Evolutionary conservation across 2,329 filamentous ascomycete genomes (phyloP).

Genomic region (Ascochyta rabiei): DNA sequence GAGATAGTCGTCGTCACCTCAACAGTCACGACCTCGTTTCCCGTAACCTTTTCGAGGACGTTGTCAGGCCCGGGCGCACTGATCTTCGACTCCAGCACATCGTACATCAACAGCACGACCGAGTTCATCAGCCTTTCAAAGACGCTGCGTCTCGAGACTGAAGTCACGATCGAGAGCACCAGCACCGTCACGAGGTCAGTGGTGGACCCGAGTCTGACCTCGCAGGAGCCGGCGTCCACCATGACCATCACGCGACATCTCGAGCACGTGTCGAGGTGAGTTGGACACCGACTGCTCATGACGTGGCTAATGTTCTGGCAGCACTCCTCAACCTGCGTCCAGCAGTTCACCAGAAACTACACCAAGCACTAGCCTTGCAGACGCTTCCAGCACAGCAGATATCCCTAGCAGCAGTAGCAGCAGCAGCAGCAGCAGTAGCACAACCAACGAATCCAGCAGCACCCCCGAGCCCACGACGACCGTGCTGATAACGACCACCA

Average conservation of each 20-base stretch:
- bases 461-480: constrained; percentile 2
- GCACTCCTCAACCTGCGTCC: not conserved
- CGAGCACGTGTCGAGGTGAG: constrained; percentile 1
- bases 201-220: not conserved
- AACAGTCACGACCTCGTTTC: constrained; percentile 43
- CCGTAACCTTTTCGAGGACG: constrained; percentile 50
- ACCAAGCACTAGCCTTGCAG: not conserved
- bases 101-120: constrained; percentile 47
- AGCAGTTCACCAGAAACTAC: not conserved
- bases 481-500: not conserved
- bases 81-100: constrained; percentile 49
- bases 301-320: not conserved
- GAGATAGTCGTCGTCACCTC: constrained; percentile 48
- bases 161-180: constrained; percentile 44
- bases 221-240: not conserved
- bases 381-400: not conserved
- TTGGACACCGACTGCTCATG: too few species aligned
- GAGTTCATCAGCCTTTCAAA: constrained; percentile 50
- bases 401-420: not conserved
- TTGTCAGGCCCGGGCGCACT: constrained; percentile 41
- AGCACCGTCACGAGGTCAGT: constrained; percentile 20
- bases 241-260: constrained; percentile 2
- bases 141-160: constrained; percentile 46
- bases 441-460: not conserved
- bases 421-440: not conserved